phyloP scores from a whole-genome alignment of 345 rosid species.

The Abelmoschus esculentus region DNA sequence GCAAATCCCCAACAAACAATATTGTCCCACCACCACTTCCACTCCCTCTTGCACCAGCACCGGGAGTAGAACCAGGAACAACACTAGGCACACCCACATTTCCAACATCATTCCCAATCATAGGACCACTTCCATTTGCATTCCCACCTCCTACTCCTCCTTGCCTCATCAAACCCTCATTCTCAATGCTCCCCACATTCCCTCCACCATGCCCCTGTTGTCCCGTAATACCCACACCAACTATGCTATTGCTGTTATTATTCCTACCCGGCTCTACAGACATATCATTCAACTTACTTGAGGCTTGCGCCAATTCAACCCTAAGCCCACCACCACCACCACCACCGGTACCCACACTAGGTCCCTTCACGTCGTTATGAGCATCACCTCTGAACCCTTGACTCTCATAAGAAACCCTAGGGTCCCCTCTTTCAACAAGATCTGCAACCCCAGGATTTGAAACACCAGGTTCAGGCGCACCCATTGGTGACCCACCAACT shows the following conservation, averaged over 20 bases:
- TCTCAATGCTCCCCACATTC: not conserved
- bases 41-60: not conserved
- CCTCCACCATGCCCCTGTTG: slow-evolving; percentile 1
- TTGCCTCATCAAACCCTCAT: slow-evolving; percentile 4
- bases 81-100: not conserved
- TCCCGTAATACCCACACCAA: slow-evolving; percentile 1
- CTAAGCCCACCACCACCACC: not conserved
- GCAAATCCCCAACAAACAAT: slow-evolving; percentile 8
- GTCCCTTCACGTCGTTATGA: not conserved
- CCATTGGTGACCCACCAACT: not conserved
- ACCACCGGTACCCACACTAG: not conserved
- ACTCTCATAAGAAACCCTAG: not conserved
- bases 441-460: slow-evolving; percentile 4
- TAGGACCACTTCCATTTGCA: not conserved
- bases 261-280: not conserved
- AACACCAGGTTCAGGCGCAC: not conserved
- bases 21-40: slow-evolving; percentile 5
- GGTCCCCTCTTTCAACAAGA: not conserved
- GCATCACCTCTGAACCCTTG: slow-evolving; percentile 1
- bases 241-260: not conserved
- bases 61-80: not conserved
- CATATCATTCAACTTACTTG: not conserved
- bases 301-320: not conserved
- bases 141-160: not conserved
- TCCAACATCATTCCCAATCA: not conserved